Percentiles rank a stretch among this genome's conserved stretches.
phyloP scores from a whole-genome alignment of 1,139 yeast species.

The Yamadazyma pseudoaaseri region DNA sequence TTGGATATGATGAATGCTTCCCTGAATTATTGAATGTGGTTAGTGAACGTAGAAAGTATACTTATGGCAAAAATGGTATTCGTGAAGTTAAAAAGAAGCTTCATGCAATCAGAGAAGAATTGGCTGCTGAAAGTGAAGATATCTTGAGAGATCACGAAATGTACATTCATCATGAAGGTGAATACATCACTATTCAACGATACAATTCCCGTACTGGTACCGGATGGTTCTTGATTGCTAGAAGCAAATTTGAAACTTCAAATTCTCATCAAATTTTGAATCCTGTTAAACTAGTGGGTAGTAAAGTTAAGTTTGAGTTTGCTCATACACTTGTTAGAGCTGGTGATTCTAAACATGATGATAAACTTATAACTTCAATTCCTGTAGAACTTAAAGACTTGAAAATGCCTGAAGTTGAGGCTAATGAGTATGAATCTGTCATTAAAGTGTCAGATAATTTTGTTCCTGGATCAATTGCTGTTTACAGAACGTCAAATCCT shows the following conservation, averaged over 20 bases:
- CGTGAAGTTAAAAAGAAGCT: constrained; percentile 65
- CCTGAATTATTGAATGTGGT: constrained; percentile 82
- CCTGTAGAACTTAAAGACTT: constrained; percentile 63
- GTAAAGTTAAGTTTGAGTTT: constrained; percentile 59
- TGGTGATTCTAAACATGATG: constrained; percentile 48
- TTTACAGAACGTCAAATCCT: constrained; percentile 71
- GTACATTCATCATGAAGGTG: constrained; percentile 93
- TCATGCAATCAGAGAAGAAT: constrained; percentile 53
- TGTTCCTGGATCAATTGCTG: constrained; percentile 89
- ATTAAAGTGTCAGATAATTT: constrained; percentile 55
- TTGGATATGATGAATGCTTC: constrained; percentile 91
- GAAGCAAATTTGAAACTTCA: constrained; percentile 63
- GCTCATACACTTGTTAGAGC: constrained; percentile 54
- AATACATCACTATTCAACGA: constrained; percentile 87
- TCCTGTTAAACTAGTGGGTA: constrained; percentile 66
- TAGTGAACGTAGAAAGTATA: constrained; percentile 67
- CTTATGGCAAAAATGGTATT: constrained; percentile 57
- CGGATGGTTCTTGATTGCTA: constrained; percentile 87
- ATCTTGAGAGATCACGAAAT: constrained; percentile 77
- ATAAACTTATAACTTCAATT: constrained; percentile 52
- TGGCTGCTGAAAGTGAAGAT: constrained; percentile 66
- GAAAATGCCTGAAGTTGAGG: constrained; percentile 46
- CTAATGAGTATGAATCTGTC: constrained; percentile 38
- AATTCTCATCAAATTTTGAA: constrained; percentile 52
- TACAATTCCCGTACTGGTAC: constrained; percentile 79